phyloP scores from a whole-genome alignment of 78 protist genomes.

The Bodo saltans region DNA sequence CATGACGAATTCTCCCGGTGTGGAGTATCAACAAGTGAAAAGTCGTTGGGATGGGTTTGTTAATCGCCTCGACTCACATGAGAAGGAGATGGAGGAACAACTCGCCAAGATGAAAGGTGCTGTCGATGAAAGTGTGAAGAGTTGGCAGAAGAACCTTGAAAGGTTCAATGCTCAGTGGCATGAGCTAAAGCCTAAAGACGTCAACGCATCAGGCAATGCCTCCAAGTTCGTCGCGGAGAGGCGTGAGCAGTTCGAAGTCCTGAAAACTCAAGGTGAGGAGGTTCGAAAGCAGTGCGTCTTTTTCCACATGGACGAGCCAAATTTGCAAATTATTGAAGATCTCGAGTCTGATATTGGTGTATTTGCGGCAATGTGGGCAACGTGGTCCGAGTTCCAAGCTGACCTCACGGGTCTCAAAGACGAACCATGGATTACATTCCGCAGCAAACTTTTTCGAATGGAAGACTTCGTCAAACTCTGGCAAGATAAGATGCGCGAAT shows the following conservation, averaged over 20 bases:
- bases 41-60: slow-evolving; percentile 10
- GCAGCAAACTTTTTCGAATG: slow-evolving; percentile 41
- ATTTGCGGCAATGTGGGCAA: slow-evolving; percentile 15
- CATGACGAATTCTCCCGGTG: slow-evolving; percentile 6
- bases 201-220: neutral
- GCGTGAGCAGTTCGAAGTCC: slow-evolving; percentile 28
- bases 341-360: slow-evolving; percentile 16
- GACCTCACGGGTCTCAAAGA: slow-evolving; percentile 34
- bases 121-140: neutral
- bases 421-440: slow-evolving; percentile 70
- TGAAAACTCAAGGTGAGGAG: neutral
- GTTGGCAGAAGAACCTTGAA: neutral
- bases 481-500: slow-evolving; percentile 12
- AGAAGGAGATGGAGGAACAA: slow-evolving; percentile 35
- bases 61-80: slow-evolving; percentile 21
- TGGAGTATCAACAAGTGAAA: neutral
- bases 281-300: slow-evolving; percentile 28
- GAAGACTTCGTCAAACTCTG: slow-evolving; percentile 52
- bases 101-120: slow-evolving; percentile 1
- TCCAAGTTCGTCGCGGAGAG: slow-evolving; percentile 14
- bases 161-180: slow-evolving; percentile 40
- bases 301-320: slow-evolving; percentile 27
- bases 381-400: slow-evolving; percentile 22
- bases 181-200: slow-evolving; percentile 41
- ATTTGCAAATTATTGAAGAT: neutral